These are phyloP conservation scores for Trebouxia sp. DNA, from an alignment of 139 green algal species.

Conservation along the genomic window DNA sequence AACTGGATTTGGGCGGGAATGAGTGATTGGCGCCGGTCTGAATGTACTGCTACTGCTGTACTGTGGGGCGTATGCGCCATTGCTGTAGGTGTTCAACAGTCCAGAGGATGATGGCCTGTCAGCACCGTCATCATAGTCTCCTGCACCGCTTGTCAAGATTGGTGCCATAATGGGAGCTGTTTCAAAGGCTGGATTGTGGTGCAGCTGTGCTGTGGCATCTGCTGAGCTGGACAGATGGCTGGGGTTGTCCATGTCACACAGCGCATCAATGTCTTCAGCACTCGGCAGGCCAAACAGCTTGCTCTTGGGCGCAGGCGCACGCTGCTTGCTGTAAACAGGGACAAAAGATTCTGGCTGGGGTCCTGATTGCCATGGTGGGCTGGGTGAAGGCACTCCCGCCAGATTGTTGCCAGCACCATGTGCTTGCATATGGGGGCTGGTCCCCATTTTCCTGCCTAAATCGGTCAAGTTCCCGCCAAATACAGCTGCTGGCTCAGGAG, in stretches of 20 bases:
- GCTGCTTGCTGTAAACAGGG: too few relatives aligned
- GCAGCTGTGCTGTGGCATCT: background rate
- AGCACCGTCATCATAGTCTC: background rate
- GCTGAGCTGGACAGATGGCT: background rate
- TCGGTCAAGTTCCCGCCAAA: background rate
- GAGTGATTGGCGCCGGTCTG: background rate
- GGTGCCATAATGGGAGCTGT: background rate
- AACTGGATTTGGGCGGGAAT: background rate
- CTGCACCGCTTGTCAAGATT: background rate
- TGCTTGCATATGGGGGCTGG: too few relatives aligned
- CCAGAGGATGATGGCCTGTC: background rate
- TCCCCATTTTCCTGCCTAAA: background rate
- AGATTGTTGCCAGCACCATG: too few relatives aligned
- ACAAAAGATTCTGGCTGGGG: too few relatives aligned
- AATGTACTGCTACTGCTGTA: background rate
- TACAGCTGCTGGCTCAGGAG: background rate
- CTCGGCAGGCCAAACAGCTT: background rate
- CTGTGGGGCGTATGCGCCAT: background rate
- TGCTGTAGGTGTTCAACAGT: background rate
- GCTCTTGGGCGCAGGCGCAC: background rate
- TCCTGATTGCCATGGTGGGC: too few relatives aligned
- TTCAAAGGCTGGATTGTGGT: background rate
- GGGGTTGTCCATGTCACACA: background rate
- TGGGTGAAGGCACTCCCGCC: too few relatives aligned
- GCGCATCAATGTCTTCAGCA: background rate